phyloP scores from a whole-genome alignment of 2,329 filamentous ascomycete genomes.

The Calcarisporium arbuscula region DNA sequence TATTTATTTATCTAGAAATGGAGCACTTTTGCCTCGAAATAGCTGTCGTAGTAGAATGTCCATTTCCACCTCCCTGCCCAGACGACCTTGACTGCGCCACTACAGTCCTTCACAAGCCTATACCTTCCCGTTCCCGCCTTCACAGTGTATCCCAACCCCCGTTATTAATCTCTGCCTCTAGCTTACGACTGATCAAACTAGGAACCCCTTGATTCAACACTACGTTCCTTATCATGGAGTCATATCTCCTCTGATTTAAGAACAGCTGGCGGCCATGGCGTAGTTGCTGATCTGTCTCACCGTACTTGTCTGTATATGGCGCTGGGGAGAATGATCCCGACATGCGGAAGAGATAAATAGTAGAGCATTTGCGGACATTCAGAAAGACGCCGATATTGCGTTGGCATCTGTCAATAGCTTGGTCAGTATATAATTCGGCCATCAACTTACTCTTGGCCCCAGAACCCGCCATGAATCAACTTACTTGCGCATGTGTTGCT shows the following conservation, averaged over 20 bases:
- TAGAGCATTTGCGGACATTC: slow-evolving; percentile 92
- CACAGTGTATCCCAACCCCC: slow-evolving; percentile 83
- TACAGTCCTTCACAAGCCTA: too few species aligned
- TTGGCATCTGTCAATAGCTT: slow-evolving; percentile 60
- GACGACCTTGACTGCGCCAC: too few species aligned
- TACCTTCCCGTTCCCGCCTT: too few species aligned
- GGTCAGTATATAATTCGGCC: not conserved
- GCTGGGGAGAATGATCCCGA: slow-evolving; percentile 82
- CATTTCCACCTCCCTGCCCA: too few species aligned
- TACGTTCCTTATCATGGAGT: slow-evolving; percentile 75
- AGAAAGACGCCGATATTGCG: slow-evolving; percentile 88
- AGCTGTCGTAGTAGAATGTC: too few species aligned
- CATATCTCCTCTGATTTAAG: slow-evolving; percentile 89
- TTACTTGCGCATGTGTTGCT: slow-evolving; percentile 83
- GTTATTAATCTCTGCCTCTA: slow-evolving; percentile 95
- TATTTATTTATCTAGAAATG: too few species aligned
- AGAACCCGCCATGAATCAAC: slow-evolving; percentile 26
- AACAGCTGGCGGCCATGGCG: slow-evolving; percentile 83
- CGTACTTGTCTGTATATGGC: slow-evolving; percentile 92
- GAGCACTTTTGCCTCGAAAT: too few species aligned
- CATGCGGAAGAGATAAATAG: slow-evolving; percentile 76
- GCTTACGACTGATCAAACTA: slow-evolving; percentile 78
- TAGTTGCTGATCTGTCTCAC: slow-evolving; percentile 89
- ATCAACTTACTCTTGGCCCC: not conserved
- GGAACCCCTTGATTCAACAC: slow-evolving; percentile 86